Evolutionary conservation across 2,329 filamentous ascomycete genomes (phyloP).

Genomic region (Nemania diffusa): DNA sequence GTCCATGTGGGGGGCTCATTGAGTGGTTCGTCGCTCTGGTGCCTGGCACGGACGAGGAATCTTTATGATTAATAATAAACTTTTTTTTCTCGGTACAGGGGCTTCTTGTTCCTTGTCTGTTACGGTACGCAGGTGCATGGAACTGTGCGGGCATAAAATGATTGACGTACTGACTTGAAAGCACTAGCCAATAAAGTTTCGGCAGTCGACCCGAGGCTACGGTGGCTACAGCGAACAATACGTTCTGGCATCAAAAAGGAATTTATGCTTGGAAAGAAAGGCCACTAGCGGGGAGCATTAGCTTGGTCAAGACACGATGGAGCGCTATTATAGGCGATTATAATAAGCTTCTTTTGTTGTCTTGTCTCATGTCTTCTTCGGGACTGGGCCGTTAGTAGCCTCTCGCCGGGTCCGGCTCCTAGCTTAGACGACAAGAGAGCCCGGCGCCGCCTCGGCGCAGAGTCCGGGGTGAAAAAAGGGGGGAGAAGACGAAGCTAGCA

Average conservation of each 20-base stretch:
- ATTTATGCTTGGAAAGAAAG: background rate
- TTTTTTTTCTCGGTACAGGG: background rate
- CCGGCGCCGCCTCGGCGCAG: constrained; percentile 16
- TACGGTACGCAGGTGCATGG: no score
- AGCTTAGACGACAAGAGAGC: constrained; percentile 1
- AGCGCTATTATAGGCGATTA: no score
- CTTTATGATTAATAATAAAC: background rate
- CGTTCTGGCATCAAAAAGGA: background rate
- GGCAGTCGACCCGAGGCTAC: background rate
- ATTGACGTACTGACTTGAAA: background rate
- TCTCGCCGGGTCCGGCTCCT: constrained; percentile 8
- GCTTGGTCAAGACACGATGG: background rate
- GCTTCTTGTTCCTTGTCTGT: no score
- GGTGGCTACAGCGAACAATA: background rate
- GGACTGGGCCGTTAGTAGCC: background rate
- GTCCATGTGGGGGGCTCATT: constrained; percentile 4
- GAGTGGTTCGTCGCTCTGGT: no score
- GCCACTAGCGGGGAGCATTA: background rate
- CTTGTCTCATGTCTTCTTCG: no score
- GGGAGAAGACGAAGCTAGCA: background rate
- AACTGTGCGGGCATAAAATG: background rate
- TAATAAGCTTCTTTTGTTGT: background rate
- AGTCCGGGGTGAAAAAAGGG: constrained; percentile 1
- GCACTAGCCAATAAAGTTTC: background rate
- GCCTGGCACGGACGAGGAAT: no score